Base-by-base conservation (phyloP, 31 red algal species). In the Asparagopsis taxiformis region DNA sequence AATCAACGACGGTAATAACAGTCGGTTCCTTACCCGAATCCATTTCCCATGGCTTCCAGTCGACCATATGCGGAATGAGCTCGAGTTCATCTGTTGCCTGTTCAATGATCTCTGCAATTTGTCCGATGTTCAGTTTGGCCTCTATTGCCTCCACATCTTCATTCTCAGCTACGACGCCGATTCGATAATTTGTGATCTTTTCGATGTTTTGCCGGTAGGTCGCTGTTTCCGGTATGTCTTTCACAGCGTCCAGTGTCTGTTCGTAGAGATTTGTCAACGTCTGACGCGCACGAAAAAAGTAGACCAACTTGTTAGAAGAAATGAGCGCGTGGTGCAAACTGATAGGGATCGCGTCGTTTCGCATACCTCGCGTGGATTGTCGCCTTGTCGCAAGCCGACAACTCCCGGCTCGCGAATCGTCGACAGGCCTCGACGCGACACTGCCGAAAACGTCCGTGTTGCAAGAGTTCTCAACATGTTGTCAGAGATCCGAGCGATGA, bases 1-100 rank as follows among this genome's bases (percentile, higher is more conserved):
- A 92, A 36, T 88, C 90, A 3, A 93, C 55, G 16, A 93, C 68
- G 36, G 59, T 67, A 15, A 93, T 75, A 21, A 79, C 74, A 1
- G 79, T 70, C 29, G 82, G 65, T 48, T 76, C 36, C 13, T 74
- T 69, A 20, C 71, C 75, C 4, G 61, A 36, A 7, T 76, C 43
- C 64, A 67, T 58, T 56, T 96, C 72, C 93, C 93, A 96, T 1
- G 88, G 85, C 62, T 91, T 83, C 87, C 87, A 91, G 29, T 96
- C 64, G 3, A 56, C 52, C 81, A 96, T 88, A 48, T 67, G 65
- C 8, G 85, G 85, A 62, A 96, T 87, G 11, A 96, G 85, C n/a
- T 85, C 37, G 6, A 96, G 75, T 56, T 96, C 93, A 36, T 87
- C 75, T 19, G 80, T 51, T 0, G 93, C 93, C 65, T 76, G 68